A percentile compares a stretch with the other conserved stretches of the same genome.
Evolutionary conservation across 2,329 filamentous ascomycete genomes (phyloP).

Genomic region (Arthrobotrys sphaeroides): DNA sequence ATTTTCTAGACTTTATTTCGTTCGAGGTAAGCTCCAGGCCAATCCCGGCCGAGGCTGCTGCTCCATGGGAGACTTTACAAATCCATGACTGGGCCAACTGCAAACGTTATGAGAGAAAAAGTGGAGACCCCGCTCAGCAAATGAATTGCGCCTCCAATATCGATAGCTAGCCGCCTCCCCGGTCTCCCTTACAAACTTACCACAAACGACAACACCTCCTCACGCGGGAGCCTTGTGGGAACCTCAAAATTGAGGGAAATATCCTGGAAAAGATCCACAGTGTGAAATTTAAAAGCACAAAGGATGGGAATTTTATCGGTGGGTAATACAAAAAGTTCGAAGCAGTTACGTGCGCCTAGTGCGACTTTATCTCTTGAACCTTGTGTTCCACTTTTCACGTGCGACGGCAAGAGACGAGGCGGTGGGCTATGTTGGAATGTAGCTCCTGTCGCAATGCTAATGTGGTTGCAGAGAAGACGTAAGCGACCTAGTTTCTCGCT

Average conservation of each 20-base stretch:
- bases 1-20: conserved; percentile 32
- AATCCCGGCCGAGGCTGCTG: conserved; percentile 9
- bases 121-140: conserved; percentile 8
- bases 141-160: conserved; percentile 37
- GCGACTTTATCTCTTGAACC: background rate
- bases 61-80: background rate
- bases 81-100: conserved; percentile 3
- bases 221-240: background rate
- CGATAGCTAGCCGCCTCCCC: conserved; percentile 47
- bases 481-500: conserved; percentile 34
- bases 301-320: background rate
- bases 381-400: conserved; percentile 49
- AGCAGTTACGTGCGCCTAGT: background rate
- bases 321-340: conserved; percentile 30
- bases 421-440: conserved; percentile 8
- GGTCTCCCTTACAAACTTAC: conserved; percentile 37
- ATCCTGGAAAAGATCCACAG: background rate
- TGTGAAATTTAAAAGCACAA: background rate
- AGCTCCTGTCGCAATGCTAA: conserved; percentile 38
- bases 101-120: conserved; percentile 32
- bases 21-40: background rate
- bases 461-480: conserved; percentile 46
- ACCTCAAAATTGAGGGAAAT: background rate
- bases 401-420: conserved; percentile 29
- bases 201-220: conserved; percentile 53